phyloP scores from a whole-genome alignment of 1,139 yeast genomes.

The Nakaseomyces sp. region DNA sequence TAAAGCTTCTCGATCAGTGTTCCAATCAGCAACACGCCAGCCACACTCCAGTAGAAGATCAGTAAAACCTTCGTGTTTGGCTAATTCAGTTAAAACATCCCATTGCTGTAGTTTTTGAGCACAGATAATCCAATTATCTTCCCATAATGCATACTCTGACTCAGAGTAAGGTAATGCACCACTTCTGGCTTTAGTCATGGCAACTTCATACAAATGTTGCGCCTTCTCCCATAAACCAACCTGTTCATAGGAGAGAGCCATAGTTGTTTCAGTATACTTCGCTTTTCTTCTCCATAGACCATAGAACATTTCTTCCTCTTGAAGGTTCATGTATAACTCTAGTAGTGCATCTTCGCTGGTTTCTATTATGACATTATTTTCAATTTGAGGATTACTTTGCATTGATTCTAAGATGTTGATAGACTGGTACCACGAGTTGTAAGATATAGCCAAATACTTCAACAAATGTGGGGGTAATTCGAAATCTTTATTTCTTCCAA shows the following conservation, averaged over 20 bases:
- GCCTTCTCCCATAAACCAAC: conserved; percentile 94
- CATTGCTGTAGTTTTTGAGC: conserved; percentile 97
- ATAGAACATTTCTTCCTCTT: conserved; percentile 94
- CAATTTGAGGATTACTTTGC: conserved; percentile 56
- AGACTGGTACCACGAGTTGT: conserved; percentile 88
- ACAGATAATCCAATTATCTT: conserved; percentile 95
- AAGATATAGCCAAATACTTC: conserved; percentile 79
- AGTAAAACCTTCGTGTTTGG: conserved; percentile 95
- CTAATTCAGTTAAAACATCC: conserved; percentile 94
- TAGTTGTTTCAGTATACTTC: conserved; percentile 82
- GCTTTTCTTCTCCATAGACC: conserved; percentile 97
- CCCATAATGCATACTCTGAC: conserved; percentile 94
- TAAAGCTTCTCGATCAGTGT: conserved; percentile 84
- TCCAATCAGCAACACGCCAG: conserved; percentile 99
- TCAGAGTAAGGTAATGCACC: conserved; percentile 95
- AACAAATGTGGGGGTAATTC: conserved; percentile 93
- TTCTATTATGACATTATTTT: conserved; percentile 68
- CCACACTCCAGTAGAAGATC: conserved; percentile 94
- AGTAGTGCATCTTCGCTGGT: conserved; percentile 85
- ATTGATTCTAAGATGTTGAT: conserved; percentile 72
- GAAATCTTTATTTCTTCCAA: conserved; percentile 60
- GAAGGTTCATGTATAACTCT: conserved; percentile 78
- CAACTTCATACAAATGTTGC: conserved; percentile 88
- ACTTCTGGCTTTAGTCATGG: conserved; percentile 92
- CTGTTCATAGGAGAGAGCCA: conserved; percentile 91